Conservation (phyloP, 805 yeast genomes). For the Barnettozyma salicaria region DNA sequence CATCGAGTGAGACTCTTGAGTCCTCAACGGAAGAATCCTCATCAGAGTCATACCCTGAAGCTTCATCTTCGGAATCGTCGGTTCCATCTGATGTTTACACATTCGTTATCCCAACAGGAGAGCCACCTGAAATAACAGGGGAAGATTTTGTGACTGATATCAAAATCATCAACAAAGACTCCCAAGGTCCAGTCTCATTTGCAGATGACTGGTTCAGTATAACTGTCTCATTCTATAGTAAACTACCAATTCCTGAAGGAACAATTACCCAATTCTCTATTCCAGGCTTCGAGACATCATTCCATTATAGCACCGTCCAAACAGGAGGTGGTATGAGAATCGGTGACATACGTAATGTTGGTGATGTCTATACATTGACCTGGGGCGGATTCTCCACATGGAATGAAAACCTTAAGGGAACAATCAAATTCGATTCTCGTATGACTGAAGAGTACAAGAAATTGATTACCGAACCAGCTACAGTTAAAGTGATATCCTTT, state of each 20-base stretch:
- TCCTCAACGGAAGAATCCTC: not conserved
- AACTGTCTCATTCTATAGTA: conserved; percentile 1
- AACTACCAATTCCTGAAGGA: conserved; percentile 6
- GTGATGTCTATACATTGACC: not conserved
- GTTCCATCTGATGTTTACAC: not conserved
- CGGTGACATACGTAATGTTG: not conserved
- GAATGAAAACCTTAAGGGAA: conserved; percentile 7
- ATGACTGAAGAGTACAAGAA: conserved; percentile 1
- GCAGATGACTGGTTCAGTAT: conserved; percentile 6
- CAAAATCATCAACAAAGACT: conserved; percentile 1
- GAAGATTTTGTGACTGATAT: conserved; percentile 4
- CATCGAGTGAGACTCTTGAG: too few relatives aligned
- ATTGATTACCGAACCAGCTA: conserved; percentile 1
- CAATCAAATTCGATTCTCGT: conserved; percentile 4
- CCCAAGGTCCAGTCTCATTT: not conserved
- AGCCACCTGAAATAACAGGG: conserved; percentile 9
- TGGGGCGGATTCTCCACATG: conserved; percentile 6
- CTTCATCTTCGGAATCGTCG: not conserved
- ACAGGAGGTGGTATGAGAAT: not conserved
- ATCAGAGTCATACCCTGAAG: not conserved
- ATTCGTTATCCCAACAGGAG: conserved; percentile 3
- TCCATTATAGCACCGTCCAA: not conserved
- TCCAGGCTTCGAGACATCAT: conserved; percentile 8
- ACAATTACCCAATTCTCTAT: conserved; percentile 6
- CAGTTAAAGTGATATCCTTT: conserved; percentile 1